Conservation (phyloP, 2,329 filamentous ascomycete genomes). For the Fusarium nygamai region DNA sequence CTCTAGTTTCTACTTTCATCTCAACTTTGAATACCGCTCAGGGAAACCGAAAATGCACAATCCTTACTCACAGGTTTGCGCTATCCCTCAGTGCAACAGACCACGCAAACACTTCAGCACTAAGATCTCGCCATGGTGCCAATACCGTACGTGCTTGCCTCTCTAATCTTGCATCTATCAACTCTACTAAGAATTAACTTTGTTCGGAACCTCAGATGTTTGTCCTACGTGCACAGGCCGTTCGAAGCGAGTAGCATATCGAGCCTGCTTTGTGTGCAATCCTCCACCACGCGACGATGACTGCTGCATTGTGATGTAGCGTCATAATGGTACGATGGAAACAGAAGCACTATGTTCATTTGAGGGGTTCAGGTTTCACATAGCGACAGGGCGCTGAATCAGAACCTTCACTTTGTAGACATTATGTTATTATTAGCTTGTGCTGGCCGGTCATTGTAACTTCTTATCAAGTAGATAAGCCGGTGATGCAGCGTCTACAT, state of each 20-base stretch:
- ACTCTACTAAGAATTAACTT: neutral
- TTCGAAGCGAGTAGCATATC: neutral
- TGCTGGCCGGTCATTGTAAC: neutral
- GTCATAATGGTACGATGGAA: neutral
- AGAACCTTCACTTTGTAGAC: fast-evolving
- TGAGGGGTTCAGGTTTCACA: neutral
- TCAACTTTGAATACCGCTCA: fast-evolving
- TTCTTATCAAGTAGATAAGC: too few relatives aligned
- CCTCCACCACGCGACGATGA: neutral
- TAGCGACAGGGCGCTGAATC: neutral
- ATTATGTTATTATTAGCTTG: neutral
- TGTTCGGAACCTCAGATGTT: neutral
- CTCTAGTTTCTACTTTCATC: fast-evolving
- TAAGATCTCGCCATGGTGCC: neutral
- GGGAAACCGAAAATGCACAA: neutral
- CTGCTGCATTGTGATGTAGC: neutral
- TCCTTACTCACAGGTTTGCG: neutral
- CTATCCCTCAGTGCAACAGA: neutral
- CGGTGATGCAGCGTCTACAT: too few relatives aligned
- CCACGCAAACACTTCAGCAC: neutral
- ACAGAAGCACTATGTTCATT: neutral
- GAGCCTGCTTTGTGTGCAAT: neutral
- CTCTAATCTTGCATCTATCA: too few relatives aligned
- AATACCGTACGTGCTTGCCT: neutral
- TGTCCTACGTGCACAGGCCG: neutral